These are phyloP conservation scores for Vigna reflexopilosa DNA, from an alignment of 306 rosid genomes.

Conservation along the genomic window DNA sequence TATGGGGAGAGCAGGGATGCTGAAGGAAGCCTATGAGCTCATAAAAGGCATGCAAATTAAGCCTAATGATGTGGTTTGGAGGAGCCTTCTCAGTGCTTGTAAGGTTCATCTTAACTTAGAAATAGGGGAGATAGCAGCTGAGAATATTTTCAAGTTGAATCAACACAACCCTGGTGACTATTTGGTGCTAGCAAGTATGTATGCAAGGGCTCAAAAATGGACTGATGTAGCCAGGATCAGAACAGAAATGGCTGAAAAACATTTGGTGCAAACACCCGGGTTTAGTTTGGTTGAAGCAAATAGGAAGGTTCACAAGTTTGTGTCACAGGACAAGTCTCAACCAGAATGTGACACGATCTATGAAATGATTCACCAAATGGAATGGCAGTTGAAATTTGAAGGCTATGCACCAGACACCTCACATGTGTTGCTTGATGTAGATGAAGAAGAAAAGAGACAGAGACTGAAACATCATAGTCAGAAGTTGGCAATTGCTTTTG, in stretches of 20 bases:
- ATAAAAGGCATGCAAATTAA: conserved; percentile 60
- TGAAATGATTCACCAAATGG: conserved; percentile 93
- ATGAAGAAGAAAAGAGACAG: conserved; percentile 64
- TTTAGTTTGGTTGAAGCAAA: conserved; percentile 78
- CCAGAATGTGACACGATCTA: conserved; percentile 51
- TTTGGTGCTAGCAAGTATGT: conserved; percentile 73
- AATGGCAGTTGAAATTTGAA: conserved; percentile 93
- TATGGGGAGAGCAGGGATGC: conserved; percentile 75
- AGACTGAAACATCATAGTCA: conserved; percentile 82
- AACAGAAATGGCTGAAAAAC: conserved; percentile 57
- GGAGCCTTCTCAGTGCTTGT: conserved; percentile 85
- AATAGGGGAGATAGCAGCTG: conserved; percentile 68
- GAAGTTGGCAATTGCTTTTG: conserved; percentile 86
- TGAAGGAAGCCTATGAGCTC: conserved; percentile 70
- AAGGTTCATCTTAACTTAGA: conserved; percentile 69
- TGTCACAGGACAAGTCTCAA: conserved; percentile 77
- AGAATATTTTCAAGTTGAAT: conserved; percentile 57
- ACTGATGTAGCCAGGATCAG: conserved; percentile 68
- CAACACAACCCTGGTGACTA: conserved; percentile 67
- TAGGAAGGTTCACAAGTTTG: conserved; percentile 69
- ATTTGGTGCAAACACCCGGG: conserved; percentile 70
- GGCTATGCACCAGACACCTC: conserved; percentile 78
- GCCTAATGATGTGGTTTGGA: conserved; percentile 78
- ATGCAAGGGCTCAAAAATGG: conserved; percentile 74
- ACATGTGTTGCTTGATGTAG: conserved; percentile 72